Conservation (phyloP, 108 stramenopile genomes). For the Cylindrotheca fusiformis region DNA sequence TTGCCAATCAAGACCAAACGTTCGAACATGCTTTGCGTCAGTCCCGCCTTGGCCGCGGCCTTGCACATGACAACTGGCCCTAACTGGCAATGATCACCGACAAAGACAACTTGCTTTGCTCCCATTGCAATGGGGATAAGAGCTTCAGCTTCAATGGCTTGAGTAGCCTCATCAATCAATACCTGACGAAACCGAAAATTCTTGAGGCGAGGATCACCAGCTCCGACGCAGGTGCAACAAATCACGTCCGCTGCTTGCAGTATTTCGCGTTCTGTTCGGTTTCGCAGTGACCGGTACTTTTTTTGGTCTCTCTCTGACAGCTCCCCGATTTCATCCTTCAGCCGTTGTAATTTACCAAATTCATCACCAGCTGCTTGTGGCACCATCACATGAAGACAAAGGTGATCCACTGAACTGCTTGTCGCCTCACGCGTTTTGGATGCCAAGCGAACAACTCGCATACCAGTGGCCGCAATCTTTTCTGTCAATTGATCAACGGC, state of each 20-base stretch:
- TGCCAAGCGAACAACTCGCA: slow-evolving; percentile 92
- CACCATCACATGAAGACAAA: slow-evolving; percentile 91
- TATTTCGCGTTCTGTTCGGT: slow-evolving; percentile 90
- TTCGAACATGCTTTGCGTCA: slow-evolving; percentile 95
- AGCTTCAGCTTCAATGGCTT: slow-evolving; percentile 98
- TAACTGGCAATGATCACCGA: slow-evolving; percentile 99
- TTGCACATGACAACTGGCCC: slow-evolving; percentile 99
- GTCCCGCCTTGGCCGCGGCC: slow-evolving; percentile 92
- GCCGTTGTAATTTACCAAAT: slow-evolving; percentile 88
- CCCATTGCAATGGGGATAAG: slow-evolving; percentile 96
- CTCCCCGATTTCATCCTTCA: slow-evolving; percentile 95
- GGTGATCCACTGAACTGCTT: slow-evolving; percentile 81
- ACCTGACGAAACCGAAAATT: slow-evolving; percentile 96
- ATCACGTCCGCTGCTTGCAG: slow-evolving; percentile 98
- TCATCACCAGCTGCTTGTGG: slow-evolving; percentile 85
- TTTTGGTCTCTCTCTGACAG: slow-evolving; percentile 90
- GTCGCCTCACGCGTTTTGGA: slow-evolving; percentile 94
- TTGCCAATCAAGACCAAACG: slow-evolving; percentile 93
- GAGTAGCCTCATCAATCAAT: slow-evolving; percentile 98
- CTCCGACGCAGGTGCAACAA: slow-evolving; percentile 97
- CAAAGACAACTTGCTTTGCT: slow-evolving; percentile 96
- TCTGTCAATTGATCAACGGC: slow-evolving; percentile 98
- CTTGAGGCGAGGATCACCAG: slow-evolving; percentile 95
- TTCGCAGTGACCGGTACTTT: slow-evolving; percentile 78
- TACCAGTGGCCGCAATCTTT: slow-evolving; percentile 94